Percentiles rank a stretch among this genome's conserved stretches.
Evolutionary conservation across 148 eudicot genomes (phyloP).

Genomic region (Euryodendron excelsum): DNA sequence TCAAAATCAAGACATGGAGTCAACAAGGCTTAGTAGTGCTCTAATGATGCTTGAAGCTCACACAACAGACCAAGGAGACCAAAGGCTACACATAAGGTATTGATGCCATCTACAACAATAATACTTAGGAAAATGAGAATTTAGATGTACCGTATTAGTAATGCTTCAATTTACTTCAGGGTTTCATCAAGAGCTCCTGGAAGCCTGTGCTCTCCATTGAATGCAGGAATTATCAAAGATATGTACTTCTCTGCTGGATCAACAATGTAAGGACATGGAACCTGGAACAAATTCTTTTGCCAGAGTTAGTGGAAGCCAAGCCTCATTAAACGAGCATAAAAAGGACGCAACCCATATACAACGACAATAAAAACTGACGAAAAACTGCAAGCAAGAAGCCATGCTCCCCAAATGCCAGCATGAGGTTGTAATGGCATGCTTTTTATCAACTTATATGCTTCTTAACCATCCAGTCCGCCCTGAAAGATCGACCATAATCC

Average conservation of each 20-base stretch:
- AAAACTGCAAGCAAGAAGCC: slow-evolving; percentile 76
- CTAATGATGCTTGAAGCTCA: too few relatives aligned
- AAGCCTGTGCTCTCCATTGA: slow-evolving; percentile 88
- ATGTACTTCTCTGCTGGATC: slow-evolving; percentile 90
- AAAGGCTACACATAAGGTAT: neutral
- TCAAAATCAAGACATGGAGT: too few relatives aligned
- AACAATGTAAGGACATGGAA: slow-evolving; percentile 71
- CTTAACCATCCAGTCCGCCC: slow-evolving; percentile 69
- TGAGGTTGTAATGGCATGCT: slow-evolving; percentile 72
- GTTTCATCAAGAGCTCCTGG: slow-evolving; percentile 90
- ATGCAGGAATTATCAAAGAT: slow-evolving; percentile 91
- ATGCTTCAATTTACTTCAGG: slow-evolving; percentile 49
- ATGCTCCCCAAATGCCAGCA: slow-evolving; percentile 89
- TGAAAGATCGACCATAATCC: slow-evolving; percentile 69
- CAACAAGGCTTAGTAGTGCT: too few relatives aligned
- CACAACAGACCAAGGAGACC: neutral
- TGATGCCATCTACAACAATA: neutral
- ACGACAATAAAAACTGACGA: too few relatives aligned
- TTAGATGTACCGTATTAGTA: too few relatives aligned
- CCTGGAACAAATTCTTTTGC: slow-evolving; percentile 46
- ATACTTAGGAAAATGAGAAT: neutral
- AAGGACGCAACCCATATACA: too few relatives aligned
- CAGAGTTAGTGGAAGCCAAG: slow-evolving; percentile 10
- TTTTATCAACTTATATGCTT: slow-evolving; percentile 64
- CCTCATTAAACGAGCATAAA: too few relatives aligned